Percentiles rank a stretch among this genome's conserved stretches.
These are phyloP conservation scores for Handroanthus guayacan DNA, from an alignment of 257 asterid species.

Conservation along the genomic window DNA sequence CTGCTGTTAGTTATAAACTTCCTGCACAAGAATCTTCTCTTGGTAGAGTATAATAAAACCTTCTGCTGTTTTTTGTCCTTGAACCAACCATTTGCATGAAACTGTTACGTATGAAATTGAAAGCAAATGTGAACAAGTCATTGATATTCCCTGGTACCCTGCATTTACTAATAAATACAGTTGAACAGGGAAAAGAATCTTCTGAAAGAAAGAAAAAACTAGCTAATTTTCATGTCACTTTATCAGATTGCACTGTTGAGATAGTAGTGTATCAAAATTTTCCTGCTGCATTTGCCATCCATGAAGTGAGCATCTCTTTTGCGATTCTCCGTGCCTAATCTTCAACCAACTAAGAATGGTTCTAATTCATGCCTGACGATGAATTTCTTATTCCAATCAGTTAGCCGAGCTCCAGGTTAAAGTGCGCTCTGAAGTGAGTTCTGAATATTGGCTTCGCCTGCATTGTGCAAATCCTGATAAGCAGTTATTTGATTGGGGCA, in stretches of 20 bases:
- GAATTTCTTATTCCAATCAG: constrained; percentile 53
- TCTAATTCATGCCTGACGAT: constrained; percentile 23
- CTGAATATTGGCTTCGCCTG: constrained; percentile 95
- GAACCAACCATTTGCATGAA: constrained; percentile 3
- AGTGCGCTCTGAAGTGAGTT: constrained; percentile 88
- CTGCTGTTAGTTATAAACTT: neutral
- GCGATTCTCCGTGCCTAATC: constrained; percentile 18
- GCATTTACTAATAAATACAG: constrained; percentile 16
- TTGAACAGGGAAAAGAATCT: neutral
- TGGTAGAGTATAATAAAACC: neutral
- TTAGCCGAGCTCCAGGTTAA: constrained; percentile 80
- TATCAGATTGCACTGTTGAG: neutral
- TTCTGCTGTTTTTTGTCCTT: constrained; percentile 1
- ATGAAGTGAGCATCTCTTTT: neutral
- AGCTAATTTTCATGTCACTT: neutral
- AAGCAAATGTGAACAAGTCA: constrained; percentile 7
- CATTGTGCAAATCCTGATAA: constrained; percentile 84
- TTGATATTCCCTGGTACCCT: constrained; percentile 11
- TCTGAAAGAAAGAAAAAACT: neutral
- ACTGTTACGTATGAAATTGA: constrained; percentile 19
- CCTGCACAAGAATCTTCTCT: neutral
- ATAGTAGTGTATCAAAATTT: neutral
- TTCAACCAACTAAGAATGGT: constrained; percentile 31
- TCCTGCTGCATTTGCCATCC: neutral
- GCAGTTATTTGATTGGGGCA: constrained; percentile 98